Evolutionary conservation across 345 rosid genomes (phyloP).

Genomic region (Citrus sp.): DNA sequence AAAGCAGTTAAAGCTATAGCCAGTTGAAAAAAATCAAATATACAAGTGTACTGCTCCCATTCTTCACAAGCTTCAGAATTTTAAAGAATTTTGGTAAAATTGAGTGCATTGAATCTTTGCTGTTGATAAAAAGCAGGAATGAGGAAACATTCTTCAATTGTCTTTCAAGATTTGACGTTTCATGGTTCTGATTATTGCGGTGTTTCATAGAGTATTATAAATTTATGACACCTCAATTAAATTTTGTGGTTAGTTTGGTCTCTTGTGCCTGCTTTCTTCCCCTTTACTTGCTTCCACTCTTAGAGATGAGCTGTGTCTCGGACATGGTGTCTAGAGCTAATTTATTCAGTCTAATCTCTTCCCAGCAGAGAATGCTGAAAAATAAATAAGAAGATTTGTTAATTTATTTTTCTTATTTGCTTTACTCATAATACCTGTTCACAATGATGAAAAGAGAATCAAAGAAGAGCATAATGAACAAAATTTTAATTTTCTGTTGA

Average conservation of each 20-base stretch:
- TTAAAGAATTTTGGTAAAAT: slow-evolving; percentile 16
- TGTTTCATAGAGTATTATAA: neutral
- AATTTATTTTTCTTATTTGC: neutral
- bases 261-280: neutral
- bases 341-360: neutral
- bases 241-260: neutral
- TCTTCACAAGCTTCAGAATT: neutral
- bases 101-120: slow-evolving; percentile 8
- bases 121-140: slow-evolving; percentile 16
- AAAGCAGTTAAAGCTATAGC: slow-evolving; percentile 77
- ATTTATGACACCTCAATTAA: neutral
- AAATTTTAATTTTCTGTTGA: neutral
- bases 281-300: neutral
- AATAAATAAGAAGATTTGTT: neutral
- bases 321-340: neutral
- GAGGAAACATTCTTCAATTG: slow-evolving; percentile 1
- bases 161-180: neutral
- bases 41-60: neutral
- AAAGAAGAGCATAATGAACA: neutral
- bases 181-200: neutral
- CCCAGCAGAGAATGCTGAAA: neutral
- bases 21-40: slow-evolving; percentile 19
- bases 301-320: neutral
- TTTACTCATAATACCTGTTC: neutral
- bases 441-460: neutral